Percentiles rank a stretch among this genome's conserved stretches.
Conservation (phyloP, 768 basidiomycete species). For the Rhodotorula diobovata region DNA sequence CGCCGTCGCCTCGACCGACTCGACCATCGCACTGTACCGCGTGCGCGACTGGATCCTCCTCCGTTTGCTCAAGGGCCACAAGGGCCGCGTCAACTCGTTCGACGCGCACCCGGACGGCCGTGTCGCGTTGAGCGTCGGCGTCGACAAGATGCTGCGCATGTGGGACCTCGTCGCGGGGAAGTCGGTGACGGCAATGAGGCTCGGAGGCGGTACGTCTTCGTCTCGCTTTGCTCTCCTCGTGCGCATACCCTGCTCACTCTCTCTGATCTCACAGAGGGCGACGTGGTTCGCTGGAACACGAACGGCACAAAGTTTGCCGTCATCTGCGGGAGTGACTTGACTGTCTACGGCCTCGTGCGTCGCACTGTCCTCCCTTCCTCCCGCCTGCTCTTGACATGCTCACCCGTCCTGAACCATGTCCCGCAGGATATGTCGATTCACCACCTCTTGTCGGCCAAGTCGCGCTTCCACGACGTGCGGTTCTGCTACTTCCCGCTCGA, state of each 20-base stretch:
- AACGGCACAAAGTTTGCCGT: conserved; percentile 75
- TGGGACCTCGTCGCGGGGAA: conserved; percentile 83
- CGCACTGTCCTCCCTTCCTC: not conserved
- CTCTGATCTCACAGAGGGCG: conserved; percentile 62
- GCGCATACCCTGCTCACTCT: not conserved
- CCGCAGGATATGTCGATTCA: conserved; percentile 71
- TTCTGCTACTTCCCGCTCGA: conserved; percentile 61
- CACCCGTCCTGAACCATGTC: not conserved
- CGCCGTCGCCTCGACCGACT: conserved; percentile 86
- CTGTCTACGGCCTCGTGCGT: conserved; percentile 73
- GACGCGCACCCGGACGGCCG: conserved; percentile 91
- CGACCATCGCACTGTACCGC: conserved; percentile 80
- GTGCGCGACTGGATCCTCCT: conserved; percentile 91
- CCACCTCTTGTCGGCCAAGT: conserved; percentile 67
- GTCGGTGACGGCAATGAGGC: conserved; percentile 72
- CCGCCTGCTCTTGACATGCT: not conserved
- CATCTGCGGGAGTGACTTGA: conserved; percentile 67
- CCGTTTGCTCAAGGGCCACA: conserved; percentile 83
- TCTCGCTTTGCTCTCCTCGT: not conserved
- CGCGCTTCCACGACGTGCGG: conserved; percentile 75
- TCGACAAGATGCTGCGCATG: conserved; percentile 84
- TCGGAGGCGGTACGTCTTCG: conserved; percentile 68
- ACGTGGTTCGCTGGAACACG: conserved; percentile 81
- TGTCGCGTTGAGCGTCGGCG: conserved; percentile 83
- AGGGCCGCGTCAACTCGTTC: conserved; percentile 80